Evolutionary conservation across 768 basidiomycete genomes (phyloP).

Genomic region (Lactarius vividus): DNA sequence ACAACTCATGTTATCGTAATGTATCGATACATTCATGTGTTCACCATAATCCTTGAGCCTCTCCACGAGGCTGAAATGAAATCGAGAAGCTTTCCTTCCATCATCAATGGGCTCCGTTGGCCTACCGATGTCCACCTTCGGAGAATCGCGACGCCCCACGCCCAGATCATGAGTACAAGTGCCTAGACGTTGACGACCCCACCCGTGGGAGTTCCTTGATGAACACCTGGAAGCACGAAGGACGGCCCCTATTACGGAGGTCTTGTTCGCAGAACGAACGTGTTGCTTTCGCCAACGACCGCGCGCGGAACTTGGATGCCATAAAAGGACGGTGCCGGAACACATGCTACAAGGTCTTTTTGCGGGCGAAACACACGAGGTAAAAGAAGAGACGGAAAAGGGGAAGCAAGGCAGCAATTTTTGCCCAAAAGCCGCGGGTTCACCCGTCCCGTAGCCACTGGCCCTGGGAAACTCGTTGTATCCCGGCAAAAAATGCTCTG

Average conservation of each 20-base stretch:
- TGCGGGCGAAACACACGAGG: conserved; percentile 25
- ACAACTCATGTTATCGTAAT: conserved; percentile 23
- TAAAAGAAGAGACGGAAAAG: background rate
- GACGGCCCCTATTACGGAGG: conserved; percentile 43
- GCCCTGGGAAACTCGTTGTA: background rate
- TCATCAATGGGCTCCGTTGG: conserved; percentile 1
- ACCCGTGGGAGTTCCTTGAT: conserved; percentile 54
- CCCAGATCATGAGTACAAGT: conserved; percentile 9
- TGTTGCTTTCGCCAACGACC: conserved; percentile 62
- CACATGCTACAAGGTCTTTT: conserved; percentile 65
- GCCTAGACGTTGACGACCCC: conserved; percentile 17
- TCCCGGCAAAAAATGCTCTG: too few species aligned
- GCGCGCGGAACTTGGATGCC: conserved; percentile 52
- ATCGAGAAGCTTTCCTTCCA: conserved; percentile 1
- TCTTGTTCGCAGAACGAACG: conserved; percentile 41
- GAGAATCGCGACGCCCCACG: conserved; percentile 22
- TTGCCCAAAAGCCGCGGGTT: background rate
- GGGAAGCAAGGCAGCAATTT: background rate
- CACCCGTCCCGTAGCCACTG: background rate
- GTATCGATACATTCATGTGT: conserved; percentile 19
- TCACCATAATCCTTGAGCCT: conserved; percentile 9
- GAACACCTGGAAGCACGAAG: conserved; percentile 36
- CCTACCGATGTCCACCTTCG: conserved; percentile 59
- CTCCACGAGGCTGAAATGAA: conserved; percentile 8
- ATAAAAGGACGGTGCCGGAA: conserved; percentile 57